Conservation (phyloP, 1,284 basidiomycete species). For the Boletellus sp. region DNA sequence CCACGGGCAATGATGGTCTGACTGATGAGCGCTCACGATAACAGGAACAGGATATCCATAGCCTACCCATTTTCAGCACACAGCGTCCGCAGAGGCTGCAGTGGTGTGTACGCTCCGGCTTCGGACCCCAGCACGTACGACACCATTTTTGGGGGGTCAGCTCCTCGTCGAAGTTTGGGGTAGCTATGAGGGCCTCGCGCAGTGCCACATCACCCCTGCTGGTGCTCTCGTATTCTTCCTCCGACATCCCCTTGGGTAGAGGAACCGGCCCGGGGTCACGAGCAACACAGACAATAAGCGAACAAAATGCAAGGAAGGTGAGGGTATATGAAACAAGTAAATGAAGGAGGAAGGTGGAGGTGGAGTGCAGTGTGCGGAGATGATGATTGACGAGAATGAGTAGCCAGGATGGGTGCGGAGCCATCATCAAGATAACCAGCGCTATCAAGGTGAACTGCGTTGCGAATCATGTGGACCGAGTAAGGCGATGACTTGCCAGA, state of each 20-base stretch:
- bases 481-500: constrained; percentile 38
- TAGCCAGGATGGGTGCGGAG: constrained; percentile 70
- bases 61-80: constrained; percentile 81
- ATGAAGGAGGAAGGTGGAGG: constrained; percentile 49
- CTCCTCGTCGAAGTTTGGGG: constrained; percentile 47
- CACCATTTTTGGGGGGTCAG: constrained; percentile 65
- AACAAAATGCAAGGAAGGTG: constrained; percentile 63
- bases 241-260: constrained; percentile 30
- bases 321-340: constrained; percentile 56
- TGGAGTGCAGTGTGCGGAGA: constrained; percentile 48
- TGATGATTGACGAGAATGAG: constrained; percentile 65
- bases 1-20: constrained; percentile 92
- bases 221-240: constrained; percentile 26
- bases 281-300: constrained; percentile 65
- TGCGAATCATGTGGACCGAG: constrained; percentile 3
- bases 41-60: not conserved
- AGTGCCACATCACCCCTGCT: constrained; percentile 50
- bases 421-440: constrained; percentile 55
- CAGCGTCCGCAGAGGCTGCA: constrained; percentile 76
- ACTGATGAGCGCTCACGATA: constrained; percentile 13
- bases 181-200: constrained; percentile 55
- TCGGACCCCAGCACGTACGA: constrained; percentile 70
- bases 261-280: constrained; percentile 72
- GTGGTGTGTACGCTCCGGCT: constrained; percentile 84
- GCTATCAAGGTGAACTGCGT: constrained; percentile 36